Conservation (phyloP, 2,329 filamentous ascomycete species). For the Ceratocystis colombiana region DNA sequence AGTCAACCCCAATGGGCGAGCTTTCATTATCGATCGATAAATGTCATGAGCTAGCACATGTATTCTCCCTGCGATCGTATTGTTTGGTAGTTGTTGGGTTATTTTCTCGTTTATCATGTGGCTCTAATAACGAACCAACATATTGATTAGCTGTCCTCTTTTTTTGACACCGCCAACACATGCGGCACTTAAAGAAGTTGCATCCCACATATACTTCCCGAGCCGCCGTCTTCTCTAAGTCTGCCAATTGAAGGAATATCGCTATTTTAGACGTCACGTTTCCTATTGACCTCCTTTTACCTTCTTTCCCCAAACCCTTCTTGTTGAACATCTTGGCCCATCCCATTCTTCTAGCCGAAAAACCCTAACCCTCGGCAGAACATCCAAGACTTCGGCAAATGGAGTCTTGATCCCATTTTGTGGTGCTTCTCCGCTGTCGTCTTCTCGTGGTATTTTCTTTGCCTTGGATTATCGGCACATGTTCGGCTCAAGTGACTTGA, state of each 20-base stretch:
- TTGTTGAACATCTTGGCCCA: neutral
- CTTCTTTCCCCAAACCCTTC: neutral
- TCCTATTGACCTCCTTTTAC: neutral
- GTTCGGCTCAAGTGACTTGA: neutral
- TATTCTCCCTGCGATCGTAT: neutral
- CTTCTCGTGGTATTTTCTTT: constrained; percentile 7
- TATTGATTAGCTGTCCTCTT: neutral
- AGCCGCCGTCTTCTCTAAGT: neutral
- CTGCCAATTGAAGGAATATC: neutral
- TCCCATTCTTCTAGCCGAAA: constrained; percentile 1
- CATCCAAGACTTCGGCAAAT: neutral
- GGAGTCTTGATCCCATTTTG: neutral
- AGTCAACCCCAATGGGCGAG: neutral
- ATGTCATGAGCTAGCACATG: neutral
- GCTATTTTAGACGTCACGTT: neutral
- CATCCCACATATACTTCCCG: neutral
- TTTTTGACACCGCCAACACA: neutral
- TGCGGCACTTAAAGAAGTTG: neutral
- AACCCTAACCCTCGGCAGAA: constrained; percentile 13
- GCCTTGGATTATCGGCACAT: constrained; percentile 5
- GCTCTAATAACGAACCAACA: too few relatives aligned
- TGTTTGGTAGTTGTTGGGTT: neutral
- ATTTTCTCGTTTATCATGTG: too few relatives aligned
- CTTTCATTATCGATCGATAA: neutral
- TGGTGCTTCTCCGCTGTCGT: neutral